phyloP scores from a whole-genome alignment of 192 early-diverging fungal genomes.

The Entophlyctis luteolus region DNA sequence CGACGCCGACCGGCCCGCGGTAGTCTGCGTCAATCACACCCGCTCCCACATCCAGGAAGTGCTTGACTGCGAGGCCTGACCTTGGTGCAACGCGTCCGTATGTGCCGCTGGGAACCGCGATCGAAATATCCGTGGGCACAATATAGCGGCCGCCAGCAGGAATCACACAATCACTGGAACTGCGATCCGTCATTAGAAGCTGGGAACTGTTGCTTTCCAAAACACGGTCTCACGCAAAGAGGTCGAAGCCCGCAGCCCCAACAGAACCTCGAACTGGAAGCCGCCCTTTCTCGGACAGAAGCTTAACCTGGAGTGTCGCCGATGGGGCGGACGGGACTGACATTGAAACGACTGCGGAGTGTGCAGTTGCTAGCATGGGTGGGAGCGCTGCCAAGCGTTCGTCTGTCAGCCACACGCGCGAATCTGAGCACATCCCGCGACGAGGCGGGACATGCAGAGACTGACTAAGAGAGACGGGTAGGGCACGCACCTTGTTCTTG shows the following conservation, averaged over 20 bases:
- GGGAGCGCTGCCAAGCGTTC: no score
- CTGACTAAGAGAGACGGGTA: no score
- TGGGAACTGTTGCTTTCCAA: neutral
- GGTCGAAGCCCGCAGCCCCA: slow-evolving; percentile 89
- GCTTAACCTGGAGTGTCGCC: slow-evolving; percentile 64
- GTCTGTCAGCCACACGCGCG: no score
- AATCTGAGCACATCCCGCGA: no score
- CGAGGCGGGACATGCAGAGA: no score
- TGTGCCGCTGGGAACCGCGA: slow-evolving; percentile 77
- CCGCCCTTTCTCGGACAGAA: slow-evolving; percentile 63
- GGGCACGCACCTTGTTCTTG: no score
- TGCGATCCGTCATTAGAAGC: neutral
- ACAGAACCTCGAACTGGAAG: slow-evolving; percentile 78
- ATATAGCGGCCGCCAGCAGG: slow-evolving; percentile 73
- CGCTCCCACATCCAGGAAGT: slow-evolving; percentile 83
- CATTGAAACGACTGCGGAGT: no score
- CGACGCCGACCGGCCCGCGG: slow-evolving; percentile 76
- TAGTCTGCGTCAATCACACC: slow-evolving; percentile 94
- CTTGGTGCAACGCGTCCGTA: slow-evolving; percentile 96
- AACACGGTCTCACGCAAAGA: slow-evolving; percentile 44
- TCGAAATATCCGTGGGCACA: slow-evolving; percentile 82
- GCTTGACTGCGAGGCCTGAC: slow-evolving; percentile 84
- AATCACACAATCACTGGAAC: slow-evolving; percentile 48
- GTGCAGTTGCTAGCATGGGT: no score
- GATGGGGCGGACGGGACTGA: no score